A percentile compares a stretch with the other conserved stretches of the same genome.
These are phyloP conservation scores for Nigrospora osmanthi DNA, from an alignment of 2,329 filamentous ascomycete genomes.

Conservation along the genomic window DNA sequence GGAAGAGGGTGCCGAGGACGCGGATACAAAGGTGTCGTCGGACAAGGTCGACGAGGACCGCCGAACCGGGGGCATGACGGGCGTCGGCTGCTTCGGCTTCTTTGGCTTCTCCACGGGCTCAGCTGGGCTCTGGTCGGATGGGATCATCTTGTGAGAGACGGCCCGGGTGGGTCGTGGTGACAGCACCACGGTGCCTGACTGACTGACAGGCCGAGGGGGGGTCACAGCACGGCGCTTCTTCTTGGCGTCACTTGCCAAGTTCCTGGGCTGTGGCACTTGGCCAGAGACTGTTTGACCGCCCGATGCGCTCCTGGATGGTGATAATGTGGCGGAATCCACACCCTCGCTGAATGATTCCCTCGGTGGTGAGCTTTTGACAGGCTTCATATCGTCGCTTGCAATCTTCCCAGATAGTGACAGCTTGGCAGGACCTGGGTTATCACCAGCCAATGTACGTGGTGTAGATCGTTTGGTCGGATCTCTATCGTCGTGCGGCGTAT, in stretches of 20 bases:
- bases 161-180: conserved; percentile 17
- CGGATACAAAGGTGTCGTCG: conserved; percentile 36
- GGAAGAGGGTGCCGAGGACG: conserved; percentile 27
- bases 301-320: no score
- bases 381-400: conserved; percentile 8
- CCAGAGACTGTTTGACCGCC: no score
- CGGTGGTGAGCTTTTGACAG: conserved; percentile 11
- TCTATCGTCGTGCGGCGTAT: no score
- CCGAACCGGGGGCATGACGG: neutral
- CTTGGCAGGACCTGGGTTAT: no score
- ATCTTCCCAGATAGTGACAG: no score
- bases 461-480: no score
- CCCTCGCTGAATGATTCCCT: no score
- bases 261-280: no score
- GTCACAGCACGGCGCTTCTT: conserved; percentile 13
- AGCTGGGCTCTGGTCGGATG: neutral
- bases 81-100: neutral
- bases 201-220: conserved; percentile 11
- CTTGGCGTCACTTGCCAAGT: neutral
- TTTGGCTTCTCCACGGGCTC: no score
- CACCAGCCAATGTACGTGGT: no score
- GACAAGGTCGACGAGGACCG: conserved; percentile 27
- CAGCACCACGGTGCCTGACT: conserved; percentile 13
- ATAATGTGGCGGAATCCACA: no score
- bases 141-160: conserved; percentile 14